phyloP scores from a whole-genome alignment of 176 grass and related monocot genomes.

The Rhynchospora pubera region DNA sequence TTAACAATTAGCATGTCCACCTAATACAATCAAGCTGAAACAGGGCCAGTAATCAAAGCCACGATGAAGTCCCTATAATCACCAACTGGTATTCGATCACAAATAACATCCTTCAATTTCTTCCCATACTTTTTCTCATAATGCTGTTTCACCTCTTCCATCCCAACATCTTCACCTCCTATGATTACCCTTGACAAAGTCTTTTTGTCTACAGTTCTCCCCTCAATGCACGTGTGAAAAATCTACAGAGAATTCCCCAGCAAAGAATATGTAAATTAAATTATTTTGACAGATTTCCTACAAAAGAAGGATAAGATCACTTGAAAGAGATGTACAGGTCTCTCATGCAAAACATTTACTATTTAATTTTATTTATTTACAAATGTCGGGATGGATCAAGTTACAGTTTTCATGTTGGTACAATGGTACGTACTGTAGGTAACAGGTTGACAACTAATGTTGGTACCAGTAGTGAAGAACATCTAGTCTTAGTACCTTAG shows the following conservation, averaged over 20 bases:
- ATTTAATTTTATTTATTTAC: neutral
- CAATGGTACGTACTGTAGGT: neutral
- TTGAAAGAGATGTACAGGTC: neutral
- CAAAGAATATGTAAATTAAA: constrained; percentile 12
- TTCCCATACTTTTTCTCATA: constrained; percentile 51
- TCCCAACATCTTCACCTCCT: constrained; percentile 52
- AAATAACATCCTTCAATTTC: constrained; percentile 62
- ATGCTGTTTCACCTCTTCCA: constrained; percentile 49
- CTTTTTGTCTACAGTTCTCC: constrained; percentile 28
- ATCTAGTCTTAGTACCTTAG: constrained; percentile 43
- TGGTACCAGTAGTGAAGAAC: neutral
- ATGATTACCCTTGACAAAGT: constrained; percentile 58
- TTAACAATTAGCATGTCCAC: neutral
- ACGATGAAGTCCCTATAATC: constrained; percentile 81
- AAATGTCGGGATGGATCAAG: neutral
- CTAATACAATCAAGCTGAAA: constrained; percentile 18
- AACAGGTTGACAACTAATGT: neutral
- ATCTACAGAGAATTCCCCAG: constrained; percentile 32
- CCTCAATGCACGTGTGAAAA: constrained; percentile 39
- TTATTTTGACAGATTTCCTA: neutral
- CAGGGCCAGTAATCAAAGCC: constrained; percentile 30
- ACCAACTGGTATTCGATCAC: constrained; percentile 40
- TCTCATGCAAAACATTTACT: neutral
- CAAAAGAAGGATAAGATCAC: constrained; percentile 22
- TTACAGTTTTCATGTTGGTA: neutral